Percentiles rank a stretch among this genome's conserved stretches.
These are phyloP conservation scores for Nannizziopsis arthrosporioides DNA, from an alignment of 2,329 filamentous ascomycete species.

Conservation along the genomic window DNA sequence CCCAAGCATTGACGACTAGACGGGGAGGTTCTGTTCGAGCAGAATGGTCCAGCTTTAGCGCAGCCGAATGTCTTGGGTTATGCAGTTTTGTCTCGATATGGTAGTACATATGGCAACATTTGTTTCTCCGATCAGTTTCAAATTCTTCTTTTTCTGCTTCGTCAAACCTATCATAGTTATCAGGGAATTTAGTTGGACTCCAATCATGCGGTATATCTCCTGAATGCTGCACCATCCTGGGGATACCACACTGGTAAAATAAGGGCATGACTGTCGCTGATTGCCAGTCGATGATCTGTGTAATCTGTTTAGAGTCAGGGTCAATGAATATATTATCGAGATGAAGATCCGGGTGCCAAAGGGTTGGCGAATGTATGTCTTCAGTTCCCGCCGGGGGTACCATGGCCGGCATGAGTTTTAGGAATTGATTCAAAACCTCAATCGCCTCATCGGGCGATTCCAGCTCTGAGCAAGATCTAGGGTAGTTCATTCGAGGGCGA, in stretches of 20 bases:
- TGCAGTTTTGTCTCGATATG: too few species aligned
- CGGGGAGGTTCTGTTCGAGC: conserved; percentile 22
- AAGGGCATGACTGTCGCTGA: conserved; percentile 13
- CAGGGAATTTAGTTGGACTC: conserved; percentile 22
- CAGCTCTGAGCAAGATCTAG: background rate
- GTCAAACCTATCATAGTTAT: conserved; percentile 20
- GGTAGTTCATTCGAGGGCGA: conserved; percentile 4
- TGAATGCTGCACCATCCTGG: conserved; percentile 22
- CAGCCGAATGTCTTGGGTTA: conserved; percentile 21
- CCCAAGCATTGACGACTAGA: conserved; percentile 25
- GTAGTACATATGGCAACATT: too few species aligned
- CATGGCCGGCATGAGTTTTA: background rate
- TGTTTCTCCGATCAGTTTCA: conserved; percentile 15
- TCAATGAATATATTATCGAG: conserved; percentile 11
- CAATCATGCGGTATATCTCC: conserved; percentile 21
- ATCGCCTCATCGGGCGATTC: conserved; percentile 3
- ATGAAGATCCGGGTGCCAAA: conserved; percentile 12
- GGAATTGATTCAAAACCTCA: conserved; percentile 1
- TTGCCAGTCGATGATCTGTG: conserved; percentile 12
- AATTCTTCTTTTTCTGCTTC: conserved; percentile 20
- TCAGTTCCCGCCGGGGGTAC: background rate
- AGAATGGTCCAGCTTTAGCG: conserved; percentile 17
- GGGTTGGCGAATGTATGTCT: background rate
- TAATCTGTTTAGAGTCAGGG: background rate
- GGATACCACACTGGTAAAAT: conserved; percentile 23